phyloP scores from a whole-genome alignment of 768 basidiomycete genomes.

The Tylopilus plumbeoviolaceoides region DNA sequence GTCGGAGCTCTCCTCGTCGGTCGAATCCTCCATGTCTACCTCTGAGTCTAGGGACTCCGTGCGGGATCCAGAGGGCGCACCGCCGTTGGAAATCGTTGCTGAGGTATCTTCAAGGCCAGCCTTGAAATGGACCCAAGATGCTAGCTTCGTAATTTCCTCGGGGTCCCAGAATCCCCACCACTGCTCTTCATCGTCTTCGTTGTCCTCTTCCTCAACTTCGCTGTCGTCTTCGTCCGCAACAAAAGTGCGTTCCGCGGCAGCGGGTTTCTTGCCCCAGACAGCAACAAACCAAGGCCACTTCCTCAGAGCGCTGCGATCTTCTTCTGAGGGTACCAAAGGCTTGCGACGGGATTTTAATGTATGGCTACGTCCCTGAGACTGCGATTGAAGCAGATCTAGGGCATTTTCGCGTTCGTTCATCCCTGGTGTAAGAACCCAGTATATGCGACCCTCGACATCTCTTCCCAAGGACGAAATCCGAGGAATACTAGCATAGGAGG shows the following conservation, averaged over 20 bases:
- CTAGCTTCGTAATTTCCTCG: constrained; percentile 58
- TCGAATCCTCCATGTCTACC: constrained; percentile 18
- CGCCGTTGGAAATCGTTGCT: constrained; percentile 7
- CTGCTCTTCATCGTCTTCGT: constrained; percentile 38
- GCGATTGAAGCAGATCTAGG: constrained; percentile 28
- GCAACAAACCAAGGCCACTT: constrained; percentile 79
- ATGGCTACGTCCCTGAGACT: constrained; percentile 26
- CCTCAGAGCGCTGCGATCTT: constrained; percentile 49
- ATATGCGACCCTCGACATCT: constrained; percentile 62
- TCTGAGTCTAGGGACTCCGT: constrained; percentile 8
- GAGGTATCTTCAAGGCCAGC: constrained; percentile 34
- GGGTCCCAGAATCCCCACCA: constrained; percentile 80
- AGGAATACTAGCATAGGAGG: constrained; percentile 40
- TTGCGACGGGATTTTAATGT: constrained; percentile 38
- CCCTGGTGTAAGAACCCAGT: constrained; percentile 64
- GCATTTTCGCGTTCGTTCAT: constrained; percentile 50
- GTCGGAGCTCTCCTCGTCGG: constrained; percentile 8
- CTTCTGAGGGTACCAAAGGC: constrained; percentile 37
- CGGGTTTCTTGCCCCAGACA: constrained; percentile 62
- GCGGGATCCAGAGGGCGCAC: not conserved
- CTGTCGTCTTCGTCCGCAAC: constrained; percentile 23
- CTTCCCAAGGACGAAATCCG: constrained; percentile 64
- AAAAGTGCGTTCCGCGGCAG: constrained; percentile 22
- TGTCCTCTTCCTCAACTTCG: constrained; percentile 22
- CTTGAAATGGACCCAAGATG: constrained; percentile 59